phyloP scores from a whole-genome alignment of 768 basidiomycete genomes.

The Rhodosporidiobolus odoratus region DNA sequence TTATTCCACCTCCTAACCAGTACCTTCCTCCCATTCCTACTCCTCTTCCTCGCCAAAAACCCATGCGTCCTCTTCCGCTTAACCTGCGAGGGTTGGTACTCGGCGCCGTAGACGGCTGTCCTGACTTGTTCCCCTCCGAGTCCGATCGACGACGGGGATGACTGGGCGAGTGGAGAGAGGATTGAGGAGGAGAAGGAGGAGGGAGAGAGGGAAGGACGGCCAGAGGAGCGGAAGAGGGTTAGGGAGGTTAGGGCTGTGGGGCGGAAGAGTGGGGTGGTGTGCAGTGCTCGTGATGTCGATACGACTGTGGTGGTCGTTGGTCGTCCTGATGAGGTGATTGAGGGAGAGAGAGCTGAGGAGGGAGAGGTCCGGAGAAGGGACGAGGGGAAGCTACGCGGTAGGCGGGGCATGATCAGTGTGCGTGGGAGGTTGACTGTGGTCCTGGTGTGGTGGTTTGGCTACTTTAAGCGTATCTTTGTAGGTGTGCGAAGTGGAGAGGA shows the following conservation, averaged over 20 bases:
- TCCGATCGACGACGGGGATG: too few species aligned
- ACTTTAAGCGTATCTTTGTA: too few species aligned
- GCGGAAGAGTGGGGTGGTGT: neutral
- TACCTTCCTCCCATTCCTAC: conserved; percentile 64
- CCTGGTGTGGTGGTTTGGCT: too few species aligned
- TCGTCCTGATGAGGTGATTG: neutral
- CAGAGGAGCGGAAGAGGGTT: neutral
- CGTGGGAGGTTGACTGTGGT: neutral
- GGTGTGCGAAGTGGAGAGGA: too few species aligned
- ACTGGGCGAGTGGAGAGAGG: neutral
- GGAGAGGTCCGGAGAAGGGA: neutral
- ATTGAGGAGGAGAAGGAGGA: neutral
- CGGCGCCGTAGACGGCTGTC: conserved; percentile 67
- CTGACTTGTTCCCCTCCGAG: conserved; percentile 53
- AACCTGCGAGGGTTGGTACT: conserved; percentile 94
- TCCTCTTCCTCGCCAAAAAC: conserved; percentile 71
- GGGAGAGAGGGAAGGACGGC: conserved; percentile 1
- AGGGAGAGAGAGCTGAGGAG: neutral
- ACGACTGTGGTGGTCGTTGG: neutral
- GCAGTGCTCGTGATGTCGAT: neutral
- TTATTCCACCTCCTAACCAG: conserved; percentile 65
- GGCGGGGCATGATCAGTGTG: neutral
- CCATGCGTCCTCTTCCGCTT: conserved; percentile 89
- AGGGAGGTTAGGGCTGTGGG: conserved; percentile 1
- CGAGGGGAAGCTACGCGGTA: neutral